Base-by-base conservation (phyloP, 345 rosid species). In the Ricinus communis region DNA sequence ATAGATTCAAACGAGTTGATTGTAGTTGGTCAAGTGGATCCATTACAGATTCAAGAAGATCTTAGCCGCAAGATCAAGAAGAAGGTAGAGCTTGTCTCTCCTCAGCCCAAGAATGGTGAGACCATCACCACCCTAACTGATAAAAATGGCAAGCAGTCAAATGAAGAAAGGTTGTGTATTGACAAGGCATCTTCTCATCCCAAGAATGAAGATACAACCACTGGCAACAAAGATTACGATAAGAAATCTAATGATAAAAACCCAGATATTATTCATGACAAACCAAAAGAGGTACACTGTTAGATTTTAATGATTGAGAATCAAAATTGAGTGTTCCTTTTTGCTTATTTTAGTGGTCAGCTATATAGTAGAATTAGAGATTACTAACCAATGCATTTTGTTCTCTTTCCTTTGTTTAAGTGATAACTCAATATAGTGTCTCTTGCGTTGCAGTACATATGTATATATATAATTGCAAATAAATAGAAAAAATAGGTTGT, bases 21-120 rank as follows among this genome's bases (percentile, higher is more conserved):
- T 33, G 96, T 91, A 59, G 74, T 62, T 41, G 98, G 98, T 6
- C 74, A 87, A 77, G 85, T 88, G 16, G 93, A 94, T 69, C 96
- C 98, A 0, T 49, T 50, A 9, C 69, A 81, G 19, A 47, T 90
- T 56, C 73, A 71, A 19, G 87, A 88, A 55, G 74, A 69, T 31
- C 69, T 93, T 56, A 74, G 70, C 70, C 74, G 55, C 46, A 85
- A 79, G 75, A 80, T 78, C 31, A 85, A 77, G 75, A 94, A 90
- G 87, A 85, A 79, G 63, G 79, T 88, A 11, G 89, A 87, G 52
- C 79, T 93, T 30, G 24, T 94, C 65, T 91, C 93, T 65, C 90
- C 95, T 9, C 90, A 82, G 55, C 81, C 86, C 38, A 87, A 84
- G 83, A 91, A 87, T 61, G 88, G 76, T 33, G 61, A 72, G 22